These are phyloP conservation scores for Schoenoplectus triqueter DNA, from an alignment of 202 grass and related monocot species.

Conservation along the genomic window DNA sequence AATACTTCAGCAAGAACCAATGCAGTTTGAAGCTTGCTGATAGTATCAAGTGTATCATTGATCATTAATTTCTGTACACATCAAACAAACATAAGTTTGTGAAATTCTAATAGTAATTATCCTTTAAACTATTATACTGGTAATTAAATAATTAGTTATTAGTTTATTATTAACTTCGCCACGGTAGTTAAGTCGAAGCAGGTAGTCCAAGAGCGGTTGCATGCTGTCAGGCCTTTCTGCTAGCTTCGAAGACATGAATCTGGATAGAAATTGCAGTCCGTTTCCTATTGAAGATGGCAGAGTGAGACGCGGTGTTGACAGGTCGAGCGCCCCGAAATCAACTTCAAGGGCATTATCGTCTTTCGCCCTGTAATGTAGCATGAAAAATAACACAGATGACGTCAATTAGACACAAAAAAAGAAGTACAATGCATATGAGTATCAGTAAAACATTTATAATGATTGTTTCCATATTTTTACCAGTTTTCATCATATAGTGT, in stretches of 20 bases:
- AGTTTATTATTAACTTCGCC: slow-evolving; percentile 60
- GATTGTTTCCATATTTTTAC: slow-evolving; percentile 38
- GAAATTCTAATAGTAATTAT: not conserved
- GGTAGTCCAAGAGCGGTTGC: slow-evolving; percentile 77
- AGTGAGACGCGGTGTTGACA: slow-evolving; percentile 70
- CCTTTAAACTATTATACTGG: not conserved
- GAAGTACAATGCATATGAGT: not conserved
- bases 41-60: slow-evolving; percentile 60
- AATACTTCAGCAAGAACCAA: slow-evolving; percentile 81
- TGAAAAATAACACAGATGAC: slow-evolving; percentile 20
- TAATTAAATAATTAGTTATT: not conserved
- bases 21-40: slow-evolving; percentile 88
- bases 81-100: not conserved
- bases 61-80: slow-evolving; percentile 87
- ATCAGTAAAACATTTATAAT: not conserved
- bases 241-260: slow-evolving; percentile 77
- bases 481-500: slow-evolving; percentile 82
- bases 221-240: slow-evolving; percentile 58
- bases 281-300: slow-evolving; percentile 90
- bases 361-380: slow-evolving; percentile 67
- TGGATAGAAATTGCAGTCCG: slow-evolving; percentile 71
- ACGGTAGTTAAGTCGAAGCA: slow-evolving; percentile 62
- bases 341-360: slow-evolving; percentile 83
- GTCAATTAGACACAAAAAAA: not conserved
- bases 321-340: slow-evolving; percentile 78